These are phyloP conservation scores for Cystobasidium tubakii DNA, from an alignment of 768 basidiomycete species.

Conservation along the genomic window DNA sequence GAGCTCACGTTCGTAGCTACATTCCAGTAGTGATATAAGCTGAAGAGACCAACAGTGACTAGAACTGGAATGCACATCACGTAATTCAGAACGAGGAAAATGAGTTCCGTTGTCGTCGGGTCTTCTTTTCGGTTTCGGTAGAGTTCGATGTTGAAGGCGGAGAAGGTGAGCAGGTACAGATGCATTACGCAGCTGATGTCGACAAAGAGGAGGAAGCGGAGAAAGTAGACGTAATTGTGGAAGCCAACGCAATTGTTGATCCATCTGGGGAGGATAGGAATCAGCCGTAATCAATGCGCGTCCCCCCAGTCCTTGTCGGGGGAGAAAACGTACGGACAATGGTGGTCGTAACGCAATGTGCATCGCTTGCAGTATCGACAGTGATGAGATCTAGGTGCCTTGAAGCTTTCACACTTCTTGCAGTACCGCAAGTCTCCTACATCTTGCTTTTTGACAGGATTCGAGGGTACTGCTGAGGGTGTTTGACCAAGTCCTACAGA, in stretches of 20 bases:
- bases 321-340: constrained; percentile 21
- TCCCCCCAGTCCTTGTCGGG: too few species aligned
- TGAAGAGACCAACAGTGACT: constrained; percentile 81
- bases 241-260: constrained; percentile 91
- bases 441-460: constrained; percentile 87
- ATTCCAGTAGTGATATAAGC: constrained; percentile 78
- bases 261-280: constrained; percentile 58
- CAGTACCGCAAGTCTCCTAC: constrained; percentile 72
- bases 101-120: constrained; percentile 62
- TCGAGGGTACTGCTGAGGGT: constrained; percentile 56
- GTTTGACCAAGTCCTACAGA: background rate
- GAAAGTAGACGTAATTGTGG: constrained; percentile 68
- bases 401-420: constrained; percentile 64
- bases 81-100: constrained; percentile 84
- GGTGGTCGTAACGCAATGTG: constrained; percentile 77
- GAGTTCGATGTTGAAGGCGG: constrained; percentile 33
- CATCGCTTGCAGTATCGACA: constrained; percentile 79
- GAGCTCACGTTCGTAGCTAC: constrained; percentile 59
- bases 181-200: constrained; percentile 85
- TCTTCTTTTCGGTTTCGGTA: constrained; percentile 51
- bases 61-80: constrained; percentile 77
- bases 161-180: constrained; percentile 66
- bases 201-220: constrained; percentile 87
- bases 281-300: background rate
- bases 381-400: constrained; percentile 63